These are phyloP conservation scores for Lactarius psammicola DNA, from an alignment of 768 basidiomycete genomes.

Conservation along the genomic window DNA sequence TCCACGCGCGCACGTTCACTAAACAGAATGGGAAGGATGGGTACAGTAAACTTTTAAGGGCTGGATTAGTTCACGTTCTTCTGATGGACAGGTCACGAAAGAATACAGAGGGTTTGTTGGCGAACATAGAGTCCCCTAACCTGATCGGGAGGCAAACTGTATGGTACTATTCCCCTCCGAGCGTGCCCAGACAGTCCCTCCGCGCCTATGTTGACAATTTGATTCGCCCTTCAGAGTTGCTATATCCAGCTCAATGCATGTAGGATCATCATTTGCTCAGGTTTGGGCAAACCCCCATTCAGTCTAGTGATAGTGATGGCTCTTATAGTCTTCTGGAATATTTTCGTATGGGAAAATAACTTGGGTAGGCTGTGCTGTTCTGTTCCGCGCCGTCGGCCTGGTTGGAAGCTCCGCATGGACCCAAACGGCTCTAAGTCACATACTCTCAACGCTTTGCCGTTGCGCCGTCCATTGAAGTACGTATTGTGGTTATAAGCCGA, in stretches of 20 bases:
- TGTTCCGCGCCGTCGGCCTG: not conserved
- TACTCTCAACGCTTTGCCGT: not conserved
- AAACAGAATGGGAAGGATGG: conserved; percentile 1
- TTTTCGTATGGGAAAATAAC: conserved; percentile 7
- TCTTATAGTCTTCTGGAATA: conserved; percentile 7
- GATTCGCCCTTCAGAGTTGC: conserved; percentile 8
- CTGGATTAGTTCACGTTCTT: conserved; percentile 15
- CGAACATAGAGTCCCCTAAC: conserved; percentile 10
- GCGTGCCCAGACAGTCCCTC: conserved; percentile 8
- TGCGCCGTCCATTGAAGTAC: not conserved
- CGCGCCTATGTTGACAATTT: conserved; percentile 17
- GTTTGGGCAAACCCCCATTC: conserved; percentile 23
- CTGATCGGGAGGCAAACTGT: conserved; percentile 1
- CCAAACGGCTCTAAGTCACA: not conserved
- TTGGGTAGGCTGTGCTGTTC: conserved; percentile 12
- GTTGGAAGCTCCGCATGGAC: not conserved
- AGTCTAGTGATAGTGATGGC: conserved; percentile 12
- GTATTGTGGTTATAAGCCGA: conserved; percentile 8
- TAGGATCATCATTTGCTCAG: conserved; percentile 21
- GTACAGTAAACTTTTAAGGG: not conserved
- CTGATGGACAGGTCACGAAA: conserved; percentile 21
- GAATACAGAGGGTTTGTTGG: conserved; percentile 14
- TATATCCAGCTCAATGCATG: conserved; percentile 6
- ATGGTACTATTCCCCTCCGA: conserved; percentile 24
- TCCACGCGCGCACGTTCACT: not conserved